Base-by-base conservation (phyloP, 176 grass and related monocot genomes). In the Coix lacrymajobi region DNA sequence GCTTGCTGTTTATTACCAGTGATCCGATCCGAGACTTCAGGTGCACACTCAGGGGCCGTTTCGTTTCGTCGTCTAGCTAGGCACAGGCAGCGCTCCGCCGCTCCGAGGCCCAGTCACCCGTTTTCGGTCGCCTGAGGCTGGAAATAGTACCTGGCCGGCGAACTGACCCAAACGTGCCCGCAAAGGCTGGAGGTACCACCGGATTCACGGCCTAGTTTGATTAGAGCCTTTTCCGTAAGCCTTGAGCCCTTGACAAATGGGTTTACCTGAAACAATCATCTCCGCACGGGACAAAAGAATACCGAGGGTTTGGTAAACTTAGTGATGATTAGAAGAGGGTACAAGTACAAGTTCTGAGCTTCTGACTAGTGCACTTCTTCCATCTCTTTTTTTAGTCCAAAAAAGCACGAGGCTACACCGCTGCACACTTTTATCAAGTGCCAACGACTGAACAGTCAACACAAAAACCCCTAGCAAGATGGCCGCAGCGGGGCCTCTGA, bases 171-270 rank as follows among this genome's bases (percentile, higher is more conserved):
- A 56, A 56, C 51, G 51, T 56, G 20, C 20, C 51, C 51, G 5
- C 51, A 56, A 56, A 33, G n/a, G 24, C n/a, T 12, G 66, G 17
- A 82, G 74, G 69, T 49, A 51, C 22, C 34, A 83, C 44, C 7
- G 24, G 8, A 58, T 7, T 54, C 68, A 72, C 80, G 80, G 69
- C 11, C 80, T n/a, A 33, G 52, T 44, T 73, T 73, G 62, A 82
- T 30, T 46, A 22, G 54, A 44, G 19, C 22, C 43, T 58, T 73
- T 82, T 73, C 33, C 69, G 80, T 82, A n/a, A n/a, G n/a, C n/a
- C n/a, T n/a, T n/a, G n/a, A n/a, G 44, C 80, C 37, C 11, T 43
- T 62, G 66, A 60, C 67, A 61, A 19, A 20, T 2, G 25, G 52
- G n/a, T 39, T 43, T 9, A n/a, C n/a, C 30, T 26, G 33, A 61